Conservation (phyloP, 495 filamentous ascomycete genomes). For the Neurospora sublineolata region DNA sequence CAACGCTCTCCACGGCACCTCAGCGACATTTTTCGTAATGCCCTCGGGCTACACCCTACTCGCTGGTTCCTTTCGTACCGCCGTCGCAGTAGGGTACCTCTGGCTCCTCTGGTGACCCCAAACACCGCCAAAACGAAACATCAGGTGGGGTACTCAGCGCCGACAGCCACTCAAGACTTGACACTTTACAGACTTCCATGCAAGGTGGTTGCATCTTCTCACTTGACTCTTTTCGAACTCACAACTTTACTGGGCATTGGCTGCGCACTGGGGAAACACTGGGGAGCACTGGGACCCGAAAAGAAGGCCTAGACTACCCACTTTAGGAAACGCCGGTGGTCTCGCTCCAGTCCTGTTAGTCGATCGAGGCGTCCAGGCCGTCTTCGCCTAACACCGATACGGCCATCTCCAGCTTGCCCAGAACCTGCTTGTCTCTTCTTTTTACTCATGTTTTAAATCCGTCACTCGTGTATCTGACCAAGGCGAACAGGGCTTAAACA, state of each 20-base stretch:
- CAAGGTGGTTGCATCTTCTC: constrained; percentile 15
- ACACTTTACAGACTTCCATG: constrained; percentile 22
- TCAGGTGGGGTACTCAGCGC: constrained; percentile 13
- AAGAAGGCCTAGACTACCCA: not conserved
- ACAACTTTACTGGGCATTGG: not conserved
- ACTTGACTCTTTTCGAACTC: not conserved
- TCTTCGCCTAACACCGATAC: not conserved
- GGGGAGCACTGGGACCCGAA: not conserved
- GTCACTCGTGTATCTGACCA: not conserved
- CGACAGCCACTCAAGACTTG: constrained; percentile 22
- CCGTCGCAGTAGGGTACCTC: not conserved
- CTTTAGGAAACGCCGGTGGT: not conserved
- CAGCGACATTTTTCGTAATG: not conserved
- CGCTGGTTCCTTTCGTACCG: not conserved
- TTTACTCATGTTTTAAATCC: not conserved
- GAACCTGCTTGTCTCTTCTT: not conserved
- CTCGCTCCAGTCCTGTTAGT: not conserved
- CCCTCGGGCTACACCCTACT: not conserved
- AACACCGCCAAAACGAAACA: constrained; percentile 10
- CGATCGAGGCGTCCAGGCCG: not conserved
- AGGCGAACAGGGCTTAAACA: not conserved
- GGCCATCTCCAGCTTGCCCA: not conserved
- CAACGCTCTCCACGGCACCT: not conserved
- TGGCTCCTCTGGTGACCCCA: not conserved
- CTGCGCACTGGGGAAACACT: not conserved